Conservation (phyloP, 2,329 filamentous ascomycete genomes). For the Fusarium anthophilum region DNA sequence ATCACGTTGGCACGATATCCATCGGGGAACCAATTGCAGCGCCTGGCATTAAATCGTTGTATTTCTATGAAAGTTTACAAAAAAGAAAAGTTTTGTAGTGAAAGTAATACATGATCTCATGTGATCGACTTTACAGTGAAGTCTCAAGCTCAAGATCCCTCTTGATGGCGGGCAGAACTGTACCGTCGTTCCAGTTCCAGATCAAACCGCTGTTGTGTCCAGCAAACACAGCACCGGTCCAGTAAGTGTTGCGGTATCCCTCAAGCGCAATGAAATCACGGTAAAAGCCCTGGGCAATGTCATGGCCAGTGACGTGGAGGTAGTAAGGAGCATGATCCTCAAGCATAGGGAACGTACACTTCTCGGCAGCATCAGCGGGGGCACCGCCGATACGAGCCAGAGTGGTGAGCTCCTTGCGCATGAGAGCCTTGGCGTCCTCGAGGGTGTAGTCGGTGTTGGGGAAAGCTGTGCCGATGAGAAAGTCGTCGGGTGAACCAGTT, state of each 20-base stretch:
- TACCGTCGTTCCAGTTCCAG: slow-evolving; percentile 34
- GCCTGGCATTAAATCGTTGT: not conserved
- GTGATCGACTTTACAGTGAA: not conserved
- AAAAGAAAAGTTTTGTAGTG: not conserved
- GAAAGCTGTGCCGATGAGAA: not conserved
- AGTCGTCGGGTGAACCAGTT: not conserved
- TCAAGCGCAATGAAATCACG: slow-evolving; percentile 10
- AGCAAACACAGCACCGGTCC: slow-evolving; percentile 33
- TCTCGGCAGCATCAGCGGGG: not conserved
- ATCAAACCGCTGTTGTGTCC: slow-evolving; percentile 34
- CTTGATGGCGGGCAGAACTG: slow-evolving; percentile 24
- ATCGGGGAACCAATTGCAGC: not conserved
- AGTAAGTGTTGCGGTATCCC: slow-evolving; percentile 29
- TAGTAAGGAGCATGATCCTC: slow-evolving; percentile 22
- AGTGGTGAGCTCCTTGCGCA: slow-evolving; percentile 15
- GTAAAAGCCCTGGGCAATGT: slow-evolving; percentile 21
- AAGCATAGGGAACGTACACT: slow-evolving; percentile 8
- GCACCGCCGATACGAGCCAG: not conserved
- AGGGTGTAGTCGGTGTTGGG: slow-evolving; percentile 7
- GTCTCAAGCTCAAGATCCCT: slow-evolving; percentile 23
- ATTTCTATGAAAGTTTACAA: not conserved
- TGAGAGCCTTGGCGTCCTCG: not conserved
- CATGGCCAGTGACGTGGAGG: slow-evolving; percentile 13
- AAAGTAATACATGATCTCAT: not conserved
- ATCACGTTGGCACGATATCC: not conserved